Percentiles rank a stretch among this genome's conserved stretches.
These are phyloP conservation scores for Cyathus striatus DNA, from an alignment of 768 basidiomycete species.

Conservation along the genomic window DNA sequence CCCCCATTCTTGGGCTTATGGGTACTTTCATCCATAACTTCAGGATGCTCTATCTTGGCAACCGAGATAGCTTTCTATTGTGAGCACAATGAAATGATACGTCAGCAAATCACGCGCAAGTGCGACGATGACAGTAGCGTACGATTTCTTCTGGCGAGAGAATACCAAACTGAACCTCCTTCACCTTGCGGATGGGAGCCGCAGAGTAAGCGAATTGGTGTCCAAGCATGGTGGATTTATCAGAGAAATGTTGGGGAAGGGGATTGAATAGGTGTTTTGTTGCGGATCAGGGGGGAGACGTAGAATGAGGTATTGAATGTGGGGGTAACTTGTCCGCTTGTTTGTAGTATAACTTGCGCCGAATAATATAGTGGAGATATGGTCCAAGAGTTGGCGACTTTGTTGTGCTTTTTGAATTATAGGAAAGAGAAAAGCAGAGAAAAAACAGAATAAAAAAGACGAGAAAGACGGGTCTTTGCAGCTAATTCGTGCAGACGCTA, in stretches of 20 bases:
- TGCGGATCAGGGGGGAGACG: background rate
- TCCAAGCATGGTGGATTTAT: constrained; percentile 60
- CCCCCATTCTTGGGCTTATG: constrained; percentile 90
- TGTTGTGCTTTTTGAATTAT: constrained; percentile 25
- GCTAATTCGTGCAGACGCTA: constrained; percentile 4
- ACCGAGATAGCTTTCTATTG: constrained; percentile 96
- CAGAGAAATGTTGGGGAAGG: constrained; percentile 5
- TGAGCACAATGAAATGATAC: constrained; percentile 7
- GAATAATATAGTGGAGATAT: constrained; percentile 10
- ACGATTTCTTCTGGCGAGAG: constrained; percentile 99
- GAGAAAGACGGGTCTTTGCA: constrained; percentile 16
- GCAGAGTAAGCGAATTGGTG: constrained; percentile 91
- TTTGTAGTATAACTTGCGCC: background rate
- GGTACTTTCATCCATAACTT: constrained; percentile 94
- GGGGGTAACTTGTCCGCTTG: background rate
- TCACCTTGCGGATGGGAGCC: constrained; percentile 92
- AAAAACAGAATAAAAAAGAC: constrained; percentile 22
- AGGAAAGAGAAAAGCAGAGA: constrained; percentile 17
- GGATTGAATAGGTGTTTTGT: constrained; percentile 4
- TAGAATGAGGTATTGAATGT: background rate
- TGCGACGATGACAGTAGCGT: too few relatives aligned
- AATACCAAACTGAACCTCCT: constrained; percentile 98
- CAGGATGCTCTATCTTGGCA: constrained; percentile 96
- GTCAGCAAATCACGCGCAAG: constrained; percentile 6
- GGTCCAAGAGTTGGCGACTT: constrained; percentile 23